Conservation (phyloP, 108 stramenopile species). For the Parmales sp. region DNA sequence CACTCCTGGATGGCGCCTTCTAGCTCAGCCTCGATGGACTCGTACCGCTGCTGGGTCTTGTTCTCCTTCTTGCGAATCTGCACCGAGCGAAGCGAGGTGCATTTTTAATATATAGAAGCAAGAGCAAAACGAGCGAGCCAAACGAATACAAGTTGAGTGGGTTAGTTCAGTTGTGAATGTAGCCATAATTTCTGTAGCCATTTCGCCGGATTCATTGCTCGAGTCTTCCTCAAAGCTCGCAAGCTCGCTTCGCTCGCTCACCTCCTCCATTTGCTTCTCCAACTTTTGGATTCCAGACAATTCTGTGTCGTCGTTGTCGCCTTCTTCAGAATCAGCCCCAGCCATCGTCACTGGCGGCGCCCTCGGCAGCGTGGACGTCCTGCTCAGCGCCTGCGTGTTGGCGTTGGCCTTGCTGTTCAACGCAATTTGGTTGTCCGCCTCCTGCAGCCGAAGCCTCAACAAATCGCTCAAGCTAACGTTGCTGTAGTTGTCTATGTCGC, state of each 20-base stretch:
- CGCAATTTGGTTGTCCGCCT: conserved; percentile 3
- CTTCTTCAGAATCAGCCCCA: conserved; percentile 15
- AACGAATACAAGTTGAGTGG: too few relatives aligned
- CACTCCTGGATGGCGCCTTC: background rate
- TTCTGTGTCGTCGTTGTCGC: conserved; percentile 16
- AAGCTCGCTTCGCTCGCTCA: too few relatives aligned
- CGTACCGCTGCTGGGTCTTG: background rate
- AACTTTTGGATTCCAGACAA: conserved; percentile 13
- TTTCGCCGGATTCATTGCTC: too few relatives aligned
- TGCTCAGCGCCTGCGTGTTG: background rate
- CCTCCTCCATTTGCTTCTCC: conserved; percentile 17
- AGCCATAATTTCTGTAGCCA: too few relatives aligned
- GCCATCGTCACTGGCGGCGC: conserved; percentile 10
- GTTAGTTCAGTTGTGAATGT: too few relatives aligned
- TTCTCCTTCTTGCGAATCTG: background rate
- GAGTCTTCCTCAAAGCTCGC: too few relatives aligned
- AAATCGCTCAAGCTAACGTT: conserved; percentile 21
- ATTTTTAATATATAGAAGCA: too few relatives aligned
- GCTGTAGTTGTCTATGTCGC: conserved; percentile 20
- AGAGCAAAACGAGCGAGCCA: too few relatives aligned
- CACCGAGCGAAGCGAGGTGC: background rate
- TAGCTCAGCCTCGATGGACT: background rate
- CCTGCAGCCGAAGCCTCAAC: conserved; percentile 24
- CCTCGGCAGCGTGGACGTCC: background rate
- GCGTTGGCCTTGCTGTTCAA: background rate